Evolutionary conservation across 495 filamentous ascomycete species (phyloP).

Genomic region (Penicillium paradoxum): DNA sequence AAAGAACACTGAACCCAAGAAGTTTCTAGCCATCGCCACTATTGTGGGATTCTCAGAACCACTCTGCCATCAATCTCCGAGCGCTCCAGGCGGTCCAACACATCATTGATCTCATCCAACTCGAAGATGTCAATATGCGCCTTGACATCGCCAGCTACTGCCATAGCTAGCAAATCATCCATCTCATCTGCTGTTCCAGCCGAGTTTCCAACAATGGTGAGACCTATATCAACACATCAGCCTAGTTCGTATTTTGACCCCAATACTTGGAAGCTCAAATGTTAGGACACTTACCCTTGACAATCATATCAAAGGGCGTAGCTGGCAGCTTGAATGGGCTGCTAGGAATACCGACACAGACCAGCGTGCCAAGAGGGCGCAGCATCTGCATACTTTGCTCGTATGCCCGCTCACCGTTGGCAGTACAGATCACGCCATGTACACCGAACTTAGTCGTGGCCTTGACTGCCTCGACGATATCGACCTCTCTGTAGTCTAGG

Average conservation of each 20-base stretch:
- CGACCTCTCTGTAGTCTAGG: slow-evolving; percentile 36
- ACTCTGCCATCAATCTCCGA: slow-evolving; percentile 41
- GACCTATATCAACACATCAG: slow-evolving; percentile 17
- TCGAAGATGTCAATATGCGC: slow-evolving; percentile 39
- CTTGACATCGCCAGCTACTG: slow-evolving; percentile 34
- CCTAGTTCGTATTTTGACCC: not conserved
- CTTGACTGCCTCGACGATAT: slow-evolving; percentile 34
- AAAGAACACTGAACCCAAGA: too few relatives aligned
- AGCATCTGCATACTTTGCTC: slow-evolving; percentile 37
- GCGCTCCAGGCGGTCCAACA: slow-evolving; percentile 34
- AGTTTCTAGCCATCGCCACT: not conserved
- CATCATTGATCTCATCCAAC: slow-evolving; percentile 37
- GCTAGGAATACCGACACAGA: slow-evolving; percentile 43
- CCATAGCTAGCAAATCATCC: slow-evolving; percentile 39
- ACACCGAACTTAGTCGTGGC: slow-evolving; percentile 34
- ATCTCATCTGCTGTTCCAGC: slow-evolving; percentile 38
- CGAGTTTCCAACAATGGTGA: slow-evolving; percentile 40
- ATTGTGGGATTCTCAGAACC: slow-evolving; percentile 38
- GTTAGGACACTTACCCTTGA: slow-evolving; percentile 22
- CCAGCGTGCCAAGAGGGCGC: slow-evolving; percentile 36
- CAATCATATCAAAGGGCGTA: slow-evolving; percentile 43
- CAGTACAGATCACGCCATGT: slow-evolving; percentile 43
- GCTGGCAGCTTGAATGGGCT: slow-evolving; percentile 33
- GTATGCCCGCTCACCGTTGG: slow-evolving; percentile 37
- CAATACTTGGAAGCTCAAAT: not conserved